These are phyloP conservation scores for Russula griseocarnosa DNA, from an alignment of 768 basidiomycete species.

Conservation along the genomic window DNA sequence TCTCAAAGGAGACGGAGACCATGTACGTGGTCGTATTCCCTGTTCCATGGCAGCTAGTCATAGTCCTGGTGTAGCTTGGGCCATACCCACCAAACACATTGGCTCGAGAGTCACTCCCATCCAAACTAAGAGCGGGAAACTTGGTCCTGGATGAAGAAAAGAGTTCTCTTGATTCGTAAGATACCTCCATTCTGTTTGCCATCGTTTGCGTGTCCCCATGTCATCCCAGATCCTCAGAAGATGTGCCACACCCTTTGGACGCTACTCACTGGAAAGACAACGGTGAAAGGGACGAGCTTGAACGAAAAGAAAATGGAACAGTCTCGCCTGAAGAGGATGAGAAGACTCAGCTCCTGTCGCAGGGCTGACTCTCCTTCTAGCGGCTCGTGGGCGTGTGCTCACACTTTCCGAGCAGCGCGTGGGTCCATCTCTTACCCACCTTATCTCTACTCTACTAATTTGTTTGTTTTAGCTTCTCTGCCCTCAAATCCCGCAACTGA, in stretches of 20 bases:
- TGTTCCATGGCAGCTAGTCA: conserved; percentile 20
- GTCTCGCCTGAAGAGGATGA: conserved; percentile 51
- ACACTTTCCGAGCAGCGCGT: conserved; percentile 75
- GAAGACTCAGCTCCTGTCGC: conserved; percentile 53
- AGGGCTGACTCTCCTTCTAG: conserved; percentile 62
- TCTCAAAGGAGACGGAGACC: conserved; percentile 74
- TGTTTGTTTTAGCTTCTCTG: conserved; percentile 43
- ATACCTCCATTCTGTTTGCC: not conserved
- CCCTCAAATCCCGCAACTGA: conserved; percentile 46
- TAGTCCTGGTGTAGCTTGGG: conserved; percentile 58
- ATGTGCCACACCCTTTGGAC: not conserved
- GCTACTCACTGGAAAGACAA: not conserved
- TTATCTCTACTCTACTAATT: not conserved
- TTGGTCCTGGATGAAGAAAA: conserved; percentile 60
- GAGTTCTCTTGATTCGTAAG: conserved; percentile 17
- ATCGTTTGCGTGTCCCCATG: not conserved
- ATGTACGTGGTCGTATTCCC: conserved; percentile 47
- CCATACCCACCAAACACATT: conserved; percentile 75
- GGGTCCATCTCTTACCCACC: conserved; percentile 30
- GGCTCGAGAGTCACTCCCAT: conserved; percentile 68
- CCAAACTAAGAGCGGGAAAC: conserved; percentile 70
- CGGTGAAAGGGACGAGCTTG: not conserved
- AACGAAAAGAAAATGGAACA: conserved; percentile 13
- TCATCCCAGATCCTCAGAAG: not conserved
- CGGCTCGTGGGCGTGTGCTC: conserved; percentile 67